Evolutionary conservation across 768 basidiomycete genomes (phyloP).

Genomic region (Hysterangium stoloniferum): DNA sequence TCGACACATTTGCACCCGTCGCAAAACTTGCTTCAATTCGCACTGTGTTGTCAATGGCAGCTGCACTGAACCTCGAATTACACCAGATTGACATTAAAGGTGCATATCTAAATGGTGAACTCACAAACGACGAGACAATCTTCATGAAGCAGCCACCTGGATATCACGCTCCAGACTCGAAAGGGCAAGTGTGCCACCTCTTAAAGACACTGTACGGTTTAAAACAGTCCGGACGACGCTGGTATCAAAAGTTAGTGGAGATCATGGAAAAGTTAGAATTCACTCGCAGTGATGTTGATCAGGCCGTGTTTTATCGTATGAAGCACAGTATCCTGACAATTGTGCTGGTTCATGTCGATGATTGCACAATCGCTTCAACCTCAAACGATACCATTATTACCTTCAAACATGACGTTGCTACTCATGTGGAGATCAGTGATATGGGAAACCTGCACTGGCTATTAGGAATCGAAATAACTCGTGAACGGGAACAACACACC

Average conservation of each 20-base stretch:
- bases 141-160: conserved; percentile 30
- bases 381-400: conserved; percentile 6
- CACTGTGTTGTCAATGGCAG: conserved; percentile 29
- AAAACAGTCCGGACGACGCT: conserved; percentile 27
- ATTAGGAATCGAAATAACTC: background rate
- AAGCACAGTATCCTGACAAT: conserved; percentile 12
- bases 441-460: background rate
- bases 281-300: conserved; percentile 22
- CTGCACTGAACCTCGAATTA: conserved; percentile 26
- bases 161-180: conserved; percentile 15
- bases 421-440: background rate
- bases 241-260: conserved; percentile 27
- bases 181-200: conserved; percentile 17
- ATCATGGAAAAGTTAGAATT: conserved; percentile 26
- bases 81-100: conserved; percentile 34
- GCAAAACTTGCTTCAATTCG: conserved; percentile 21
- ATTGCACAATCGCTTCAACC: conserved; percentile 16
- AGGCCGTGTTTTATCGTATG: conserved; percentile 25
- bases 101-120: conserved; percentile 29
- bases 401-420: conserved; percentile 24
- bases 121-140: conserved; percentile 21
- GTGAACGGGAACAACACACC: background rate
- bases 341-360: conserved; percentile 31
- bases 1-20: conserved; percentile 15
- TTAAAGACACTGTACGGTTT: conserved; percentile 28